A percentile compares a stretch with the other conserved stretches of the same genome.
Conservation (phyloP, 805 yeast species). For the Candida tibetensis region DNA sequence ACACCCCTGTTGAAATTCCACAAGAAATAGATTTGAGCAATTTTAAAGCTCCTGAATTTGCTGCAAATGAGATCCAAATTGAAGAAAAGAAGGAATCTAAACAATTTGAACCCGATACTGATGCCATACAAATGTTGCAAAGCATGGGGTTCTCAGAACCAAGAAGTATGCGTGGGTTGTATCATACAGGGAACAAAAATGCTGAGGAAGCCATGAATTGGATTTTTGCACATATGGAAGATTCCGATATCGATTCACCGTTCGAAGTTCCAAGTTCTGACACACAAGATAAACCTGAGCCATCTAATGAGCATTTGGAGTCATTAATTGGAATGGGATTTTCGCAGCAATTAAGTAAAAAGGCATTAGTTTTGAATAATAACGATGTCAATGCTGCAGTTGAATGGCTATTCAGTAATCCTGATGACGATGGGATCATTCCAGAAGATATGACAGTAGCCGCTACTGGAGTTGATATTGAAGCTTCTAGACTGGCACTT, state of each 20-base stretch:
- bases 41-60: slow-evolving; percentile 41
- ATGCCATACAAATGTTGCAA: slow-evolving; percentile 51
- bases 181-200: slow-evolving; percentile 62
- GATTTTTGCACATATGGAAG: slow-evolving; percentile 88
- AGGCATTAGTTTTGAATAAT: slow-evolving; percentile 61
- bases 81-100: slow-evolving; percentile 19
- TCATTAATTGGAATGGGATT: slow-evolving; percentile 78
- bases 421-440: slow-evolving; percentile 70
- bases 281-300: slow-evolving; percentile 18
- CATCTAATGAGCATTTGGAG: slow-evolving; percentile 39
- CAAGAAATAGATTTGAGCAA: slow-evolving; percentile 43
- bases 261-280: slow-evolving; percentile 28
- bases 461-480: slow-evolving; percentile 27
- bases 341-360: slow-evolving; percentile 56
- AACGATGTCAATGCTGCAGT: slow-evolving; percentile 73
- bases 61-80: slow-evolving; percentile 25
- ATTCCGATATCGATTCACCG: slow-evolving; percentile 68
- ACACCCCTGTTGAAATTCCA: slow-evolving; percentile 63
- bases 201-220: slow-evolving; percentile 84
- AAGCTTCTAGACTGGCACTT: slow-evolving; percentile 16
- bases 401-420: slow-evolving; percentile 86
- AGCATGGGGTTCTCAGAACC: slow-evolving; percentile 87
- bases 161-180: slow-evolving; percentile 65
- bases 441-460: slow-evolving; percentile 16
- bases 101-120: slow-evolving; percentile 53